Conservation (phyloP, 352 stramenopile species). For the Pythium scleroteichum region DNA sequence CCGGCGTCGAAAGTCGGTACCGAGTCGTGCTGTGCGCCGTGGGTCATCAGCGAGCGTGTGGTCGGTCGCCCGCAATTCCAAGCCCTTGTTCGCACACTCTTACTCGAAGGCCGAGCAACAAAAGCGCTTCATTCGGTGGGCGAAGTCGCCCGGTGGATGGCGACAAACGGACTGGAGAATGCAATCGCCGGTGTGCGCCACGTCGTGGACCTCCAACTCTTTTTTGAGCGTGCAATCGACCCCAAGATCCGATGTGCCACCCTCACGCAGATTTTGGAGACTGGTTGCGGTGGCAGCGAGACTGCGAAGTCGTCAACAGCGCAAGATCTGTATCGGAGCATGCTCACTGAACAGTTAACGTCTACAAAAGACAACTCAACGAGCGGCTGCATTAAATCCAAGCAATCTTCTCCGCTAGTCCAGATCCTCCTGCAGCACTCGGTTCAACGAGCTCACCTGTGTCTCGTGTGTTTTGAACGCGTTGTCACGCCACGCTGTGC, state of each 20-base stretch:
- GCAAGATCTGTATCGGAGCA: conserved; percentile 2
- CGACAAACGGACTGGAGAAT: conserved; percentile 4
- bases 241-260: conserved; percentile 9
- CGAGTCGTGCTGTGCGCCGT: conserved; percentile 8
- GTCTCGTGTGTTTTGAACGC: conserved; percentile 17
- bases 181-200: conserved; percentile 14
- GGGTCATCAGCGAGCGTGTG: conserved; percentile 19
- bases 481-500: conserved; percentile 15
- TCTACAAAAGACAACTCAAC: too few species aligned
- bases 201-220: conserved; percentile 37
- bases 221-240: conserved; percentile 30
- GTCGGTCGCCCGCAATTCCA: conserved; percentile 12
- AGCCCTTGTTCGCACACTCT: conserved; percentile 18
- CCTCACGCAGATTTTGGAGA: conserved; percentile 7
- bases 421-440: conserved; percentile 20
- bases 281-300: neutral
- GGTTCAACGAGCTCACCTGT: conserved; percentile 25
- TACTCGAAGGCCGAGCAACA: conserved; percentile 15
- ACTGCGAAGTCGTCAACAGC: neutral
- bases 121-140: conserved; percentile 19
- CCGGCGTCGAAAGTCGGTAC: neutral
- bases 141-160: conserved; percentile 14
- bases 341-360: conserved; percentile 7
- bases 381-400: neutral
- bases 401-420: neutral